phyloP scores from a whole-genome alignment of 768 basidiomycete genomes.

The Rhizopogon roseolus region DNA sequence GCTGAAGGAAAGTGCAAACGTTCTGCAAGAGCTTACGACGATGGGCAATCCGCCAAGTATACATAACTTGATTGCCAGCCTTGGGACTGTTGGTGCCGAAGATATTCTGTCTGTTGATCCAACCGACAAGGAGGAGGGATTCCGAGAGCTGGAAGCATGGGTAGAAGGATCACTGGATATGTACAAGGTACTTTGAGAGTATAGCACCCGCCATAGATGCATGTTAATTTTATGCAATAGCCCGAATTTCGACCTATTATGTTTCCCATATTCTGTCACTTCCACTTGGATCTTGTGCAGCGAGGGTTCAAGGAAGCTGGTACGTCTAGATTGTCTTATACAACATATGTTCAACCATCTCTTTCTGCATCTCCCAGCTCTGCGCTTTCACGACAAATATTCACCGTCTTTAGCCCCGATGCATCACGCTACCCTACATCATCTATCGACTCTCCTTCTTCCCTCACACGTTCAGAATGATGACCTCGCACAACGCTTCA shows the following conservation, averaged over 20 bases:
- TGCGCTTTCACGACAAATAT: constrained; percentile 70
- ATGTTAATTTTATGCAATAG: constrained; percentile 36
- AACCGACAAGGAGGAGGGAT: constrained; percentile 82
- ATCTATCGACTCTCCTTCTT: constrained; percentile 74
- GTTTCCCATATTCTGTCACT: constrained; percentile 96
- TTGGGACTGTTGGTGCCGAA: constrained; percentile 76
- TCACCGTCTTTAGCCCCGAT: constrained; percentile 58
- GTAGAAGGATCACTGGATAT: constrained; percentile 88
- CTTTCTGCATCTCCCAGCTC: constrained; percentile 40
- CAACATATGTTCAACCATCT: constrained; percentile 2
- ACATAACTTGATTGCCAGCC: constrained; percentile 70
- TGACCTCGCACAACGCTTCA: constrained; percentile 77
- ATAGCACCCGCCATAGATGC: background rate
- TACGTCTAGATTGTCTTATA: constrained; percentile 29
- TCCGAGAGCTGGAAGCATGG: constrained; percentile 82
- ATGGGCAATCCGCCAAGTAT: constrained; percentile 70
- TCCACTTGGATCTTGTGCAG: constrained; percentile 91
- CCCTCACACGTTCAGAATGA: constrained; percentile 83
- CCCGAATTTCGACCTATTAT: constrained; percentile 91
- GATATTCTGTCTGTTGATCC: constrained; percentile 80
- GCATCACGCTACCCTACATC: constrained; percentile 68
- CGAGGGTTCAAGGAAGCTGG: constrained; percentile 89
- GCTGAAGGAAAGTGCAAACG: constrained; percentile 59
- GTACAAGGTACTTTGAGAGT: constrained; percentile 61
- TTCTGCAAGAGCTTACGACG: constrained; percentile 61